Evolutionary conservation across 164 flowering plant species (phyloP), one percentile per base, ranked within the genome.

Genomic region (Kalanchoe fedtschenkoi): DNA sequence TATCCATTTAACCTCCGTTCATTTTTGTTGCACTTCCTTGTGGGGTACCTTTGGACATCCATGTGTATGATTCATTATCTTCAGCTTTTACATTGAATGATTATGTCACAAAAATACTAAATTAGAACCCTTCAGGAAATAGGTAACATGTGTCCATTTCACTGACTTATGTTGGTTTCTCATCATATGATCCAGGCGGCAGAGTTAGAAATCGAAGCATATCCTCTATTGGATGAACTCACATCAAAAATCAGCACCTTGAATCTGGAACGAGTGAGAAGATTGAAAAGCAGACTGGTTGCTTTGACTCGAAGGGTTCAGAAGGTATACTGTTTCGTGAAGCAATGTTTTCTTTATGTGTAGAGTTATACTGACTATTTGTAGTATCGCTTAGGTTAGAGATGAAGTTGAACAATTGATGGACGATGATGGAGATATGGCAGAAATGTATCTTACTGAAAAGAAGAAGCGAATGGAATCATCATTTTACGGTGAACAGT

Each of bases 351-450:
- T 47, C 13, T 22, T 1, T 19, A 22, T 47, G 54, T 21, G 29
- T 14, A 15, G 38, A 37, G 14, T 4, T 32, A 33, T 32, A 38
- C 14, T 57, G 21, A 58, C 35, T 30, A 19, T 32, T 58, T 30
- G 22, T 16, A 8, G 37, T 17, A 58, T 32, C 21, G 19, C 0
- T n/a, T 72, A 86, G 92, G 84, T 87, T 43, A 77, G 93, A 51
- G 89, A 87, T 76, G 93, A 84, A 76, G 83, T 87, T 69, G 89
- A 87, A 71, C 89, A 84, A 65, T 77, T 87, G 9, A 82, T 84
- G 89, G 93, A 84, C 66, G 93, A 87, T 76, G 89, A 87, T 76
- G 93, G 83, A 33, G 88, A 84, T 64, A 84, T 84, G 93, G 93
- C 93, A 38, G 89, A 84, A 68, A 82, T 87, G 89, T 87, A 82